These are phyloP conservation scores for Pistacia atlantica DNA, from an alignment of 345 rosid genomes.

Conservation along the genomic window DNA sequence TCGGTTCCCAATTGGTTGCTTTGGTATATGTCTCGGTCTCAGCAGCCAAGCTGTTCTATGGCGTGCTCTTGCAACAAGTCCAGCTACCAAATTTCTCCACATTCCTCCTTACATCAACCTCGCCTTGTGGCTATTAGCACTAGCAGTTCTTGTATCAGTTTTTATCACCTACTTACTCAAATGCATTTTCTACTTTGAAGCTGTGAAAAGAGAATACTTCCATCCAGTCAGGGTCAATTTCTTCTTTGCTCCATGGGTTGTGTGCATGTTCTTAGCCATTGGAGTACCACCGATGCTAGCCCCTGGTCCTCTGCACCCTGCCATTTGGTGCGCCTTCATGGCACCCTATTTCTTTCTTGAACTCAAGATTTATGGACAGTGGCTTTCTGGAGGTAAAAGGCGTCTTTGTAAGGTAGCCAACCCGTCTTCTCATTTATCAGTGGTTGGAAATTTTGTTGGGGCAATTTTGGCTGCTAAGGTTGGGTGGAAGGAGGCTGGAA, in stretches of 20 bases:
- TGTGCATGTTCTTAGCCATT: slow-evolving; percentile 88
- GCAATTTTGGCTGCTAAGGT: slow-evolving; percentile 87
- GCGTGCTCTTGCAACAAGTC: slow-evolving; percentile 73
- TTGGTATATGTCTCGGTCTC: slow-evolving; percentile 87
- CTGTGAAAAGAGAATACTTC: slow-evolving; percentile 85
- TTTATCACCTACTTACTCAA: slow-evolving; percentile 74
- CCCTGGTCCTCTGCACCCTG: slow-evolving; percentile 58
- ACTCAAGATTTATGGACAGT: slow-evolving; percentile 93
- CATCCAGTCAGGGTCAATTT: slow-evolving; percentile 89
- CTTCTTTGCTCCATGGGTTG: slow-evolving; percentile 98
- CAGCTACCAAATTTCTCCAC: slow-evolving; percentile 72
- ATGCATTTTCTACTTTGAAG: slow-evolving; percentile 90
- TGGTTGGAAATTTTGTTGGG: slow-evolving; percentile 88
- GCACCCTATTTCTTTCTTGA: slow-evolving; percentile 81
- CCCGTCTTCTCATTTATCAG: slow-evolving; percentile 91
- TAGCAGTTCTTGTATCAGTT: slow-evolving; percentile 58
- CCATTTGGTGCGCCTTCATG: slow-evolving; percentile 80
- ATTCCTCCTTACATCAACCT: slow-evolving; percentile 67
- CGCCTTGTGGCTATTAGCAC: slow-evolving; percentile 65
- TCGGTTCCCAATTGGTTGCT: slow-evolving; percentile 86
- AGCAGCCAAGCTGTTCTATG: slow-evolving; percentile 93
- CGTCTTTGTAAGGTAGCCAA: slow-evolving; percentile 96
- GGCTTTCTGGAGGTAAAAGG: slow-evolving; percentile 92
- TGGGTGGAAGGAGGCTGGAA: slow-evolving; percentile 84
- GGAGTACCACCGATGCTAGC: slow-evolving; percentile 58